Conservation (phyloP, 352 stramenopile species). For the Phytopythium boreale region DNA sequence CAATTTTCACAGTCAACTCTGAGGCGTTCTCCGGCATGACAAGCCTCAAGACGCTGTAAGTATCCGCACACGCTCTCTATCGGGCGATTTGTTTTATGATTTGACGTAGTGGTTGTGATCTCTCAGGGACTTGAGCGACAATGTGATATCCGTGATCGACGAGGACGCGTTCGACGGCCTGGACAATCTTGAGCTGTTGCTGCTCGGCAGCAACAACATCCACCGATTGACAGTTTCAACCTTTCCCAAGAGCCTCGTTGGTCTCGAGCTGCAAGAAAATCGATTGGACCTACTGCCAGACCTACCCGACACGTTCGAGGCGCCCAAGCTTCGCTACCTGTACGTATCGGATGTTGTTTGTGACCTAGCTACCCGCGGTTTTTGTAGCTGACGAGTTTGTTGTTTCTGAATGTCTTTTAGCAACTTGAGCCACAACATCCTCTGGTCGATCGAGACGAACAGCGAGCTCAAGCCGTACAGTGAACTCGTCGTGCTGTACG, state of each 20-base stretch:
- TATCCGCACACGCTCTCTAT: background rate
- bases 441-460: constrained; percentile 57
- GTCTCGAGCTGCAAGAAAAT: constrained; percentile 51
- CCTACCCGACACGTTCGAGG: constrained; percentile 26
- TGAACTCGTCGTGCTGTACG: constrained; percentile 42
- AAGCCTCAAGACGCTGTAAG: constrained; percentile 46
- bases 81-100: background rate
- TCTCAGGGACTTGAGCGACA: constrained; percentile 58
- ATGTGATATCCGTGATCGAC: constrained; percentile 64
- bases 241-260: constrained; percentile 37
- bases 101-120: background rate
- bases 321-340: constrained; percentile 38
- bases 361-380: background rate
- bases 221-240: constrained; percentile 35
- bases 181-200: constrained; percentile 35
- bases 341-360: constrained; percentile 20
- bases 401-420: constrained; percentile 15
- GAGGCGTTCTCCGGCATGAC: constrained; percentile 53
- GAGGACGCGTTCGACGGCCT: constrained; percentile 45
- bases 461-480: constrained; percentile 43
- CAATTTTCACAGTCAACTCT: constrained; percentile 59
- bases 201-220: constrained; percentile 46
- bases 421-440: constrained; percentile 60
- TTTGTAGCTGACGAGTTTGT: background rate
- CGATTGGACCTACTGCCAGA: constrained; percentile 52